Percentiles rank a stretch among this genome's conserved stretches.
Conservation (phyloP, 2,329 filamentous ascomycete genomes). For the Aspergillus caelatus region DNA sequence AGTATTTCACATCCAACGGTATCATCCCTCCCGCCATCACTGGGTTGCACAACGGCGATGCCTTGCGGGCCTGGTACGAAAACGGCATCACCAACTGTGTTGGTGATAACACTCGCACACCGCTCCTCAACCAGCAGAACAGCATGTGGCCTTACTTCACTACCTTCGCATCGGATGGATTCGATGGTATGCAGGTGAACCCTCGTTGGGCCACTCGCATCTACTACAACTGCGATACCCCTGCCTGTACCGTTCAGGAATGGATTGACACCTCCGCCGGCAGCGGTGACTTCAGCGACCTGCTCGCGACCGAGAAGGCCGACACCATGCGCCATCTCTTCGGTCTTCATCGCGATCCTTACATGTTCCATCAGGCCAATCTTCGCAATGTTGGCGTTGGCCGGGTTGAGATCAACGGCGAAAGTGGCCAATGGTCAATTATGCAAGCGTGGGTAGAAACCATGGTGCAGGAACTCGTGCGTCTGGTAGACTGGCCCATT, state of each 20-base stretch:
- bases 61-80: constrained; percentile 60
- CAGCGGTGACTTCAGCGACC: constrained; percentile 55
- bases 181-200: constrained; percentile 59
- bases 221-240: constrained; percentile 66
- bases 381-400: constrained; percentile 54
- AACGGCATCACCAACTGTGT: constrained; percentile 63
- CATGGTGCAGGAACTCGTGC: constrained; percentile 56
- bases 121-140: constrained; percentile 56
- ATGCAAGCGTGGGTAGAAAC: constrained; percentile 62
- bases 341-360: constrained; percentile 58
- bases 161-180: constrained; percentile 56
- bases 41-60: constrained; percentile 66
- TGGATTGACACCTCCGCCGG: constrained; percentile 64
- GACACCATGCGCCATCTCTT: constrained; percentile 62
- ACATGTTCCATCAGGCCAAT: constrained; percentile 69
- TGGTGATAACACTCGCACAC: constrained; percentile 64
- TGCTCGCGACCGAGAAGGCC: constrained; percentile 54
- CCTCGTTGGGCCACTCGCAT: constrained; percentile 65
- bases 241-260: constrained; percentile 59
- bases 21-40: constrained; percentile 67
- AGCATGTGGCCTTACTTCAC: constrained; percentile 60
- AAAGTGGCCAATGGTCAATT: constrained; percentile 52
- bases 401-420: constrained; percentile 53
- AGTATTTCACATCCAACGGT: constrained; percentile 55
- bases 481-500: constrained; percentile 58